Percentiles rank a stretch among this genome's conserved stretches.
Evolutionary conservation across 2,329 filamentous ascomycete species (phyloP).

Genomic region (Clathrospora elynae): DNA sequence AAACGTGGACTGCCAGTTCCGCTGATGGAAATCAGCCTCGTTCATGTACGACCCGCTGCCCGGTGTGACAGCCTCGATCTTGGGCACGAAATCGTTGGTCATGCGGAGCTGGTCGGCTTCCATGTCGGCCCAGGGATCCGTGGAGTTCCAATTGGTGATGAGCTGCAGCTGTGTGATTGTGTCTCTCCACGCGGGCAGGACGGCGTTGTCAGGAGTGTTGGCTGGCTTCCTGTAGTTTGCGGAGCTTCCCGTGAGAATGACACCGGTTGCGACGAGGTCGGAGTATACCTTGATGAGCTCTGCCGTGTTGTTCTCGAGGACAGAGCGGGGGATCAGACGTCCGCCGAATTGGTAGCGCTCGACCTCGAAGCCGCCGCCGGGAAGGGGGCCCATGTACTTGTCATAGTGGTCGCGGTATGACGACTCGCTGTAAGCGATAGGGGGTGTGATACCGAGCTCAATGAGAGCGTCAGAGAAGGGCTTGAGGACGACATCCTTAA

Average conservation of each 20-base stretch:
- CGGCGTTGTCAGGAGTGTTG: conserved; percentile 23
- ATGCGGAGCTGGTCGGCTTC: conserved; percentile 16
- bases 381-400: conserved; percentile 35
- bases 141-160: conserved; percentile 29
- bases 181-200: conserved; percentile 33
- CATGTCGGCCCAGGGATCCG: conserved; percentile 17
- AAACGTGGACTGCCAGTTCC: conserved; percentile 32
- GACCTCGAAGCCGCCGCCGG: conserved; percentile 24
- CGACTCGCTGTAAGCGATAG: conserved; percentile 26
- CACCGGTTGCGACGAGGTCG: conserved; percentile 19
- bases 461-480: conserved; percentile 30
- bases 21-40: conserved; percentile 35
- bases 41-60: conserved; percentile 38
- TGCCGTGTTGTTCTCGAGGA: conserved; percentile 23
- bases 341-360: conserved; percentile 29
- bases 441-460: conserved; percentile 23
- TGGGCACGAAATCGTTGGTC: conserved; percentile 33
- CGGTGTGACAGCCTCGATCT: conserved; percentile 26
- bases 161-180: conserved; percentile 26
- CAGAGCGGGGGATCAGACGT: conserved; percentile 24
- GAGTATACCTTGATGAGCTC: conserved; percentile 20
- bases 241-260: conserved; percentile 24
- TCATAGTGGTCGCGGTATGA: conserved; percentile 34
- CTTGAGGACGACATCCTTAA: conserved; percentile 27
- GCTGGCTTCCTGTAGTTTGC: conserved; percentile 23